These are phyloP conservation scores for Ceratobasidium sp. DNA, from an alignment of 1,284 basidiomycete genomes.

Conservation along the genomic window DNA sequence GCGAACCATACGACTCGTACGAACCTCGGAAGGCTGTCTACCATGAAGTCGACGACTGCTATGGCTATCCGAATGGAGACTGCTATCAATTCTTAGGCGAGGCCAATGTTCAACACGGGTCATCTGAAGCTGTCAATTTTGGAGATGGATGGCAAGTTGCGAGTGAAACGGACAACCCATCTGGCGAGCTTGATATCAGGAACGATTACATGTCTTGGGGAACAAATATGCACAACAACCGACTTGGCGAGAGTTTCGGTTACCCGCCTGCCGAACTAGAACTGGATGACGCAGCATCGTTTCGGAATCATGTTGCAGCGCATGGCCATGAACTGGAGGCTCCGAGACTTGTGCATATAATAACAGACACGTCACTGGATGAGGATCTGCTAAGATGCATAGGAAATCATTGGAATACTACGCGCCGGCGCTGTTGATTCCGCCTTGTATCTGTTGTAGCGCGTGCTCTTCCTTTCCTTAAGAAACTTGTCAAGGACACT, in stretches of 20 bases:
- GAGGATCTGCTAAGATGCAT: slow-evolving; percentile 19
- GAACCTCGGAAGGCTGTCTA: too few species aligned
- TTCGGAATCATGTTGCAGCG: not conserved
- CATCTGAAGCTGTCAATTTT: too few species aligned
- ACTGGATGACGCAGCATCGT: not conserved
- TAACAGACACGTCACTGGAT: slow-evolving; percentile 19
- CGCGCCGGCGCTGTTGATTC: slow-evolving; percentile 7
- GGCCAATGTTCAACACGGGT: too few species aligned
- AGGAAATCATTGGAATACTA: slow-evolving; percentile 3
- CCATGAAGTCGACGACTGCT: too few species aligned
- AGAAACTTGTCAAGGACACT: too few species aligned
- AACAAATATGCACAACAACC: not conserved
- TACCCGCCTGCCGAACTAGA: not conserved
- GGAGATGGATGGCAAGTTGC: too few species aligned
- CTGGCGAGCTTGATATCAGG: not conserved
- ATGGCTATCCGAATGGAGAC: too few species aligned
- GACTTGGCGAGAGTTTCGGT: not conserved
- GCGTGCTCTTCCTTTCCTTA: too few species aligned
- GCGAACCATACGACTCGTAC: too few species aligned
- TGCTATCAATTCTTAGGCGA: too few species aligned
- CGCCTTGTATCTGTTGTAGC: not conserved
- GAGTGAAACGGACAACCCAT: not conserved
- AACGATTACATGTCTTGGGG: too few species aligned
- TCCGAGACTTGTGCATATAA: slow-evolving; percentile 10
- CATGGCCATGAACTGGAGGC: not conserved